Base-by-base conservation (phyloP, 1,139 yeast species). In the Insectozyma bohioensis region DNA sequence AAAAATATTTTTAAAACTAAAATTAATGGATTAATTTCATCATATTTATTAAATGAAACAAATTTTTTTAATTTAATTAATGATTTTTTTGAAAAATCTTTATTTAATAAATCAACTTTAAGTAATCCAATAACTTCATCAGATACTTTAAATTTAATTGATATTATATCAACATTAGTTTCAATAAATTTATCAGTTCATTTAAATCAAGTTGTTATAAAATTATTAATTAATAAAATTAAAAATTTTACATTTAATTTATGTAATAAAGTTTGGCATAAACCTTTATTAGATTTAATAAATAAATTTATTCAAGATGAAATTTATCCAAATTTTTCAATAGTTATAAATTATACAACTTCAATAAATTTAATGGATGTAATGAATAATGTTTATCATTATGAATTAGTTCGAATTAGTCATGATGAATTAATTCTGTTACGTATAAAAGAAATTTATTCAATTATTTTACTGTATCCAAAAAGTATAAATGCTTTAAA, bases 391-490 rank as follows among this genome's bases (percentile, higher is more conserved):
- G 31, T 45, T 7, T 54, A 57, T 33, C 46, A 58, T 12, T 47
- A 48, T 28, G 63, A 67, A 29, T 49, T 69, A 24, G 51, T 59
- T n/a, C 57, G 58, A 33, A 63, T 73, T 12, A 58, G 75, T 38
- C 57, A 67, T 41, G 64, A 58, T 39, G 75, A 74, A 40, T 50
- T 79, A 20, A 67, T 75, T 0, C 57, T 67, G 13, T 52, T 80
- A 21, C 55, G 96, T 37, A 77, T 75, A 1, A 48, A 54, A 1
- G 95, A 90, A 51, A 72, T 85, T 12, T 85, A 74, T 49, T 78
- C 76, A 16, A 72, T 88, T 26, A 77, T 85, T 1, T 51, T 63
- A 3, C 60, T 63, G 16, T 85, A 62, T 47, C 95, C 95, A 0
- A 45, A 53, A 2, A 78, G 94, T 1, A 52, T 52, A 17, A 64